A percentile compares a stretch with the other conserved stretches of the same genome.
Conservation (phyloP, 768 basidiomycete genomes). For the Podaxis sp. region DNA sequence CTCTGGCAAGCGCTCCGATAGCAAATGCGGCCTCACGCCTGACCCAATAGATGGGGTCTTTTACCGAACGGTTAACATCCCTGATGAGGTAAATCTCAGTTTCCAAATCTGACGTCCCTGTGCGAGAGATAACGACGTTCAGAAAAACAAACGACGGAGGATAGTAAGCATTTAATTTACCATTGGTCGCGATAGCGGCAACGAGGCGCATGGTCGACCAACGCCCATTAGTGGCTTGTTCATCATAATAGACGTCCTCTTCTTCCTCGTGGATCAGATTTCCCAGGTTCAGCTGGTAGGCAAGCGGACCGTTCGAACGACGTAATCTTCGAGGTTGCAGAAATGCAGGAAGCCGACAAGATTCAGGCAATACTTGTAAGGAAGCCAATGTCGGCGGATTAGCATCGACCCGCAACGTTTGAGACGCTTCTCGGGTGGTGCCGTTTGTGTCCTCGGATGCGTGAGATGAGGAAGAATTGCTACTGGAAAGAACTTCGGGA, state of each 20-base stretch:
- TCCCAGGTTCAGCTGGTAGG: constrained; percentile 12
- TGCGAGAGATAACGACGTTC: constrained; percentile 30
- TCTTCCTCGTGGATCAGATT: constrained; percentile 13
- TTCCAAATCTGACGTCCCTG: constrained; percentile 43
- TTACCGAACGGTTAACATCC: constrained; percentile 68
- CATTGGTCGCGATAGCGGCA: constrained; percentile 81
- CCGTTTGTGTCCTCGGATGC: neutral
- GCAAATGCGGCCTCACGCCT: constrained; percentile 86
- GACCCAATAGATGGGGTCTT: constrained; percentile 74
- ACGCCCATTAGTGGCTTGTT: constrained; percentile 81
- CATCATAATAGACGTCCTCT: constrained; percentile 22
- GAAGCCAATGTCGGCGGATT: neutral
- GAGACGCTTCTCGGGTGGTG: neutral
- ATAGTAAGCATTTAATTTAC: constrained; percentile 37
- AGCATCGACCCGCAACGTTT: neutral
- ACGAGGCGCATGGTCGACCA: constrained; percentile 92
- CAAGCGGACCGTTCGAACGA: neutral
- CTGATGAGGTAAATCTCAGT: constrained; percentile 67
- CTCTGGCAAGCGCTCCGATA: constrained; percentile 84
- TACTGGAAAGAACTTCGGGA: neutral
- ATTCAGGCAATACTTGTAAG: neutral
- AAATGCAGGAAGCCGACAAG: neutral
- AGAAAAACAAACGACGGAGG: constrained; percentile 12
- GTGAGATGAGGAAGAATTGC: neutral
- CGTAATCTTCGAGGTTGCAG: neutral